phyloP scores from a whole-genome alignment of 495 filamentous ascomycete genomes.

The Penicillium canescens region DNA sequence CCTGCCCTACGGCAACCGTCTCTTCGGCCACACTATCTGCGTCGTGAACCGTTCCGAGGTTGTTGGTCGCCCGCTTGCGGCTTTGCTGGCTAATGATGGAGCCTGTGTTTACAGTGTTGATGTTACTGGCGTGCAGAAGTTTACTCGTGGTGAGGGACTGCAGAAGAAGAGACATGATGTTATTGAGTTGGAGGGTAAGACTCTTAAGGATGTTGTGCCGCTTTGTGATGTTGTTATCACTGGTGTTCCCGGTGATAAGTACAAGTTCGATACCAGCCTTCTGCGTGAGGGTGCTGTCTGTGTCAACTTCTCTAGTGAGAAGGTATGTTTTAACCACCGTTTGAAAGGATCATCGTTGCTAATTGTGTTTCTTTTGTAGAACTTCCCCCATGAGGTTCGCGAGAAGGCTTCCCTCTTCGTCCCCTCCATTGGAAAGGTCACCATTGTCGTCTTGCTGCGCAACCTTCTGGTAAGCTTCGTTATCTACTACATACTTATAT shows the following conservation, averaged over 20 bases:
- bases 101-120: constrained; percentile 95
- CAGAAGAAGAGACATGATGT: constrained; percentile 81
- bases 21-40: constrained; percentile 89
- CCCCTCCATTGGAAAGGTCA: constrained; percentile 95
- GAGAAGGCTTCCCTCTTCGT: constrained; percentile 96
- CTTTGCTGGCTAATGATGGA: constrained; percentile 92
- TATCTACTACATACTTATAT: background rate
- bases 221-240: constrained; percentile 91
- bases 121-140: constrained; percentile 87
- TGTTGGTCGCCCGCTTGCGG: constrained; percentile 91
- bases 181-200: constrained; percentile 71
- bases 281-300: constrained; percentile 89
- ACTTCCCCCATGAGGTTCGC: constrained; percentile 86
- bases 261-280: constrained; percentile 82
- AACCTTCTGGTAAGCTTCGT: constrained; percentile 76
- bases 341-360: constrained; percentile 2
- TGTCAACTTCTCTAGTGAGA: constrained; percentile 95
- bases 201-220: constrained; percentile 75
- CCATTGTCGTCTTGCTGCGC: constrained; percentile 84
- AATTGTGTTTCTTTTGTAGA: constrained; percentile 42
- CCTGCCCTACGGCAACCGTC: constrained; percentile 86
- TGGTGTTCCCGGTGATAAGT: constrained; percentile 83
- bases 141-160: constrained; percentile 83
- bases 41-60: constrained; percentile 96
- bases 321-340: constrained; percentile 44